These are phyloP conservation scores for Moesziomyces sp. DNA, from an alignment of 1,284 basidiomycete species.

Conservation along the genomic window DNA sequence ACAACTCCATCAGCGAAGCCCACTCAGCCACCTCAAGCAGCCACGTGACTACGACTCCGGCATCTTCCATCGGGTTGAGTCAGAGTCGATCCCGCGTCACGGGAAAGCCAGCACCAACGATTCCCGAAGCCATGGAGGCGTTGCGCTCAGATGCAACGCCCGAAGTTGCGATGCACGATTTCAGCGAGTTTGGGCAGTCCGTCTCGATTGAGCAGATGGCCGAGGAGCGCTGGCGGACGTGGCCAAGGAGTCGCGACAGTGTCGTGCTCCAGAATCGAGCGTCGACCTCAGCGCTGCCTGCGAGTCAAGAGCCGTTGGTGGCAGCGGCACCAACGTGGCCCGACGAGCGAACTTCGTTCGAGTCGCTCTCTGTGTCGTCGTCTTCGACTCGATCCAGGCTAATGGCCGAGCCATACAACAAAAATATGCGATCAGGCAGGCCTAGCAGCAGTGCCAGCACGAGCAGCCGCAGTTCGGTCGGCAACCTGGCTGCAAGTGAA, in stretches of 20 bases:
- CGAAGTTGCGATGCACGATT: slow-evolving; percentile 27
- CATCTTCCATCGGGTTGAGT: slow-evolving; percentile 22
- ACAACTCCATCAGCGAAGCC: not conserved
- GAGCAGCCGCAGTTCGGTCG: slow-evolving; percentile 21
- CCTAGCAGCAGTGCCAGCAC: slow-evolving; percentile 35
- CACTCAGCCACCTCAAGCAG: not conserved
- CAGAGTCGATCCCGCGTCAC: not conserved
- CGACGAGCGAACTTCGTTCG: slow-evolving; percentile 9
- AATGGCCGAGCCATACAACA: slow-evolving; percentile 35
- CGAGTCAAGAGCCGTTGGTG: not conserved
- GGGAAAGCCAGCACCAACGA: not conserved
- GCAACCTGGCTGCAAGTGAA: slow-evolving; percentile 9
- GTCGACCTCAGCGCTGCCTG: not conserved
- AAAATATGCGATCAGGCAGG: slow-evolving; percentile 19
- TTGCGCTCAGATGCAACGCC: slow-evolving; percentile 1
- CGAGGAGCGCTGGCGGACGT: slow-evolving; percentile 35
- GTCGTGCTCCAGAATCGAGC: not conserved
- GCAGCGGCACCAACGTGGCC: not conserved
- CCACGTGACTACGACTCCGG: slow-evolving; percentile 4
- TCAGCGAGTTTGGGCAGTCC: slow-evolving; percentile 41
- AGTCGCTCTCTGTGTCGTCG: slow-evolving; percentile 13
- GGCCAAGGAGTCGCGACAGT: slow-evolving; percentile 19
- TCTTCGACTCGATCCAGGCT: slow-evolving; percentile 21
- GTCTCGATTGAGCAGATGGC: slow-evolving; percentile 45
- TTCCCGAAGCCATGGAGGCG: not conserved